Evolutionary conservation across 257 asterid species (phyloP).

Genomic region (Solanum chmielewskii): DNA sequence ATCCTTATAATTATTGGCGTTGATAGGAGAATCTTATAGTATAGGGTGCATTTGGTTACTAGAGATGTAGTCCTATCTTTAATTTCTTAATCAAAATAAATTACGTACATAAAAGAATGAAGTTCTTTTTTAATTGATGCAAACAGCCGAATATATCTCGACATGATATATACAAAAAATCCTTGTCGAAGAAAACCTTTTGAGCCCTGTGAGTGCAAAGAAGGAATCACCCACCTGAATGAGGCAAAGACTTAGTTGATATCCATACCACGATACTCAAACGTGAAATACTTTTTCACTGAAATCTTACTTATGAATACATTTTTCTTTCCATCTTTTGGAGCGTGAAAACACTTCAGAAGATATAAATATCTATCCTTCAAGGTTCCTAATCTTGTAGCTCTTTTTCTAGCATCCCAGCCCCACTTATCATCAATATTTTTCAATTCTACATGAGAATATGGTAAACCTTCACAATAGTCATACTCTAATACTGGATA

Average conservation of each 20-base stretch:
- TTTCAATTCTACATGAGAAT: no score
- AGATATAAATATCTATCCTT: background rate
- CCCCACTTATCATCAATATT: background rate
- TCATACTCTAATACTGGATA: no score
- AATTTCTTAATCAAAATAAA: no score
- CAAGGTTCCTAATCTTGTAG: constrained; percentile 31
- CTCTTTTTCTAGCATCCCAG: constrained; percentile 64
- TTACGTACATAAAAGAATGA: no score
- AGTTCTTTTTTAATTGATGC: background rate
- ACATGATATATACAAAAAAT: no score
- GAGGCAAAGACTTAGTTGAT: constrained; percentile 46
- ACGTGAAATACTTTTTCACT: constrained; percentile 32
- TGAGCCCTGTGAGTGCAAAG: no score
- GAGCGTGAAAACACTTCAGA: no score
- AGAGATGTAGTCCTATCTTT: no score
- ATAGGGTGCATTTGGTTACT: rapidly evolving
- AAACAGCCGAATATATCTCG: background rate
- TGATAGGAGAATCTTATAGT: no score
- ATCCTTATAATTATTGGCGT: no score
- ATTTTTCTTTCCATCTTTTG: no score
- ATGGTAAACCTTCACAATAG: rapidly evolving
- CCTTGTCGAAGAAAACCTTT: no score
- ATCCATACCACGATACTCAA: constrained; percentile 43
- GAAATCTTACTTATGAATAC: constrained; percentile 50
- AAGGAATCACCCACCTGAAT: background rate